Conservation (phyloP, 192 early-diverging fungal species). For the Coemansia sp. region DNA sequence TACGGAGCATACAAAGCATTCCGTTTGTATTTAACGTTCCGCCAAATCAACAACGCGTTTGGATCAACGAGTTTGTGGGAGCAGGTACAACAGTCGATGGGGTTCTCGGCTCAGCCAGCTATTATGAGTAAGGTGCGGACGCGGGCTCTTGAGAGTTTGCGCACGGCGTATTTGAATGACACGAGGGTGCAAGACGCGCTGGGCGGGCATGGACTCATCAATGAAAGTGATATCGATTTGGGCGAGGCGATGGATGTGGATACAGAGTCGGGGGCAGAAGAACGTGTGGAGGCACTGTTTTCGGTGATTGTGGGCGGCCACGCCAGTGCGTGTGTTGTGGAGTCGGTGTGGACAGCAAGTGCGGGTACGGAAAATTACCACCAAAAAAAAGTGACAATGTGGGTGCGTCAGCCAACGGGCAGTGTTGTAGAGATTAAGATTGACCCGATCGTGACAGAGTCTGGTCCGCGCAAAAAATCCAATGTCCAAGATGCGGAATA, state of each 20-base stretch:
- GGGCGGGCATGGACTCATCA: background rate
- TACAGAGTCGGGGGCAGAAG: background rate
- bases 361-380: background rate
- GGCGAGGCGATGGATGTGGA: slow-evolving; percentile 27
- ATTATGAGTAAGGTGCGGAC: background rate
- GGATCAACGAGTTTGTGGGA: background rate
- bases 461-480: slow-evolving; percentile 1
- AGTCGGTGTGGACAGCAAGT: slow-evolving; percentile 8
- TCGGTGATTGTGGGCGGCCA: slow-evolving; percentile 26
- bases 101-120: background rate
- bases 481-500: slow-evolving; percentile 39
- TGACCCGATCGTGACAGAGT: slow-evolving; percentile 8
- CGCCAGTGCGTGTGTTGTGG: slow-evolving; percentile 24
- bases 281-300: slow-evolving; percentile 27
- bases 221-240: slow-evolving; percentile 4
- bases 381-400: slow-evolving; percentile 6
- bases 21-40: slow-evolving; percentile 9
- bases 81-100: background rate
- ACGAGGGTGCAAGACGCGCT: background rate
- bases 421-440: background rate
- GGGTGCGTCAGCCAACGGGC: slow-evolving; percentile 1
- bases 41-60: background rate
- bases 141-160: slow-evolving; percentile 8
- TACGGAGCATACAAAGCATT: slow-evolving; percentile 27
- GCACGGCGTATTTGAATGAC: slow-evolving; percentile 9